Percentiles rank a stretch among this genome's conserved stretches.
These are phyloP conservation scores for Astrocystis sublimbata DNA, from an alignment of 495 filamentous ascomycete genomes.

Conservation along the genomic window DNA sequence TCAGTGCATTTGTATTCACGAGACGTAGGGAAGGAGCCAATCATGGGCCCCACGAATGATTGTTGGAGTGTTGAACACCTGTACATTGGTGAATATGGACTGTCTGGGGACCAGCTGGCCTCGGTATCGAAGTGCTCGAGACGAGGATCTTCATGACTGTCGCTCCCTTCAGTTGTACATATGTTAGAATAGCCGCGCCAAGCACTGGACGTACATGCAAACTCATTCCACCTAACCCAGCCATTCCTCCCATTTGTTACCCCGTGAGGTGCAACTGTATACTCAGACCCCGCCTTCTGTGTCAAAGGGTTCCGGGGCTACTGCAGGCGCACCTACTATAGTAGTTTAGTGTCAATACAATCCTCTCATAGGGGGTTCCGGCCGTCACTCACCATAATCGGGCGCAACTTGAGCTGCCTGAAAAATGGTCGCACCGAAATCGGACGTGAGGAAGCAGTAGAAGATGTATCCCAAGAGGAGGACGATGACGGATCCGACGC, in stretches of 20 bases:
- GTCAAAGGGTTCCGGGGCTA: too few species aligned
- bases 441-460: too few species aligned
- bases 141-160: constrained; percentile 28
- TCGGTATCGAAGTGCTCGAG: constrained; percentile 43
- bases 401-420: too few species aligned
- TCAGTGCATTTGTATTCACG: constrained; percentile 19
- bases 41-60: neutral
- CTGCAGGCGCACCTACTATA: too few species aligned
- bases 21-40: neutral
- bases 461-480: too few species aligned
- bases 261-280: too few species aligned
- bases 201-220: constrained; percentile 19
- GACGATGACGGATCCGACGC: too few species aligned
- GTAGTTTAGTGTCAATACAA: too few species aligned
- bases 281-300: too few species aligned
- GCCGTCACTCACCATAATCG: too few species aligned
- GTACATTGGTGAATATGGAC: constrained; percentile 21
- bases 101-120: constrained; percentile 28
- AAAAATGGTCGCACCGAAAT: too few species aligned
- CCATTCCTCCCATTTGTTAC: neutral
- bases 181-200: constrained; percentile 30
- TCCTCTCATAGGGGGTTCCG: too few species aligned
- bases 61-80: constrained; percentile 6
- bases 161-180: constrained; percentile 36
- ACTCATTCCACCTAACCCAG: neutral